Conservation (phyloP, 139 green algal genomes). For the Coelastrella sp. region DNA sequence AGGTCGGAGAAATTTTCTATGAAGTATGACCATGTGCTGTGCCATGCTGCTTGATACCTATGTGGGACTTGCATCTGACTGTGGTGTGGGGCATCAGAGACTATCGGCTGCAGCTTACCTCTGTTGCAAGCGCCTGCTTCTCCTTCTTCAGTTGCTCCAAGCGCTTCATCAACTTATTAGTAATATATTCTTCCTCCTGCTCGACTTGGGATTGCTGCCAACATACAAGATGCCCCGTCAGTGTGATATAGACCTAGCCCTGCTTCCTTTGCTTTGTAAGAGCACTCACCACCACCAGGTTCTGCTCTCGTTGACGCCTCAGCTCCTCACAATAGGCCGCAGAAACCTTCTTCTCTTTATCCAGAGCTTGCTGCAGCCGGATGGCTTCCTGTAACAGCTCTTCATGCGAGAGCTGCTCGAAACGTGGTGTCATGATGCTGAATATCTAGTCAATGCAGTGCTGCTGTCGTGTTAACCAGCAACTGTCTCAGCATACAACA, state of each 20-base stretch:
- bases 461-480: conserved; percentile 1
- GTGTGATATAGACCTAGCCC: too few relatives aligned
- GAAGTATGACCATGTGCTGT: too few relatives aligned
- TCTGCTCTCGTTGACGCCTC: conserved; percentile 64
- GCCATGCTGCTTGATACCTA: too few relatives aligned
- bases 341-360: conserved; percentile 52
- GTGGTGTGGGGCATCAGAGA: too few relatives aligned
- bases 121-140: conserved; percentile 74
- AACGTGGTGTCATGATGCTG: background rate
- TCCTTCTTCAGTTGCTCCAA: conserved; percentile 83
- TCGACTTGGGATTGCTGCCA: conserved; percentile 73
- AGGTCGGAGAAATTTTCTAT: too few relatives aligned
- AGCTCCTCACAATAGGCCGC: conserved; percentile 63
- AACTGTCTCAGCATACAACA: too few relatives aligned
- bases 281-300: conserved; percentile 63
- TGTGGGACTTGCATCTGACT: too few relatives aligned
- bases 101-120: conserved; percentile 53
- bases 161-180: conserved; percentile 86
- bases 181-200: conserved; percentile 86
- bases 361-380: conserved; percentile 31
- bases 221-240: background rate
- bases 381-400: conserved; percentile 21
- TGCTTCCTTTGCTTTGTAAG: too few relatives aligned
- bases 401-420: background rate
- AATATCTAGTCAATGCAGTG: background rate